phyloP scores from a whole-genome alignment of 1,139 yeast genomes.

The Magnusiomyces sp. region DNA sequence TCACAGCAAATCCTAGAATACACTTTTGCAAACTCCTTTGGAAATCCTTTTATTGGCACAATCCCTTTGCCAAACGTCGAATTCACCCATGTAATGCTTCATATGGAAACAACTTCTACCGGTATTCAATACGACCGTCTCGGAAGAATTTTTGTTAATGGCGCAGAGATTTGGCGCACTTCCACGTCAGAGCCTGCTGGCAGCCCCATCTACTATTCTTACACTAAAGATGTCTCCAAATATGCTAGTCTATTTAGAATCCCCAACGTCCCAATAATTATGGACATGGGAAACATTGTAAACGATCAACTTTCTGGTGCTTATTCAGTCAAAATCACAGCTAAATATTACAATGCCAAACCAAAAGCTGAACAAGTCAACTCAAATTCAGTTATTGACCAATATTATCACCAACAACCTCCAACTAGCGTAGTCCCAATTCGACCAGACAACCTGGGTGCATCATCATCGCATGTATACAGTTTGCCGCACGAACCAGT shows the following conservation, averaged over 20 bases:
- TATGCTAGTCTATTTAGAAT: conserved; percentile 45
- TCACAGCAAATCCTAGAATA: conserved; percentile 10
- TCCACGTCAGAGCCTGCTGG: conserved; percentile 76
- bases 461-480: conserved; percentile 9
- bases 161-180: conserved; percentile 72
- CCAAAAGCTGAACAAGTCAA: conserved; percentile 1
- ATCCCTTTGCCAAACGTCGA: conserved; percentile 37
- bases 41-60: conserved; percentile 39
- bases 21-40: conserved; percentile 51
- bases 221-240: conserved; percentile 56
- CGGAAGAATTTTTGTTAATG: conserved; percentile 59
- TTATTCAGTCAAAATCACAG: conserved; percentile 46
- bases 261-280: conserved; percentile 43
- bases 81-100: conserved; percentile 55
- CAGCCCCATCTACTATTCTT: conserved; percentile 34
- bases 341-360: conserved; percentile 41
- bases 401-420: conserved; percentile 10
- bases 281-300: conserved; percentile 50
- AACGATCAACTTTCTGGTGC: conserved; percentile 51
- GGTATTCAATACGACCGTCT: conserved; percentile 75
- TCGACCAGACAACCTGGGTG: conserved; percentile 8
- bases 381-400: conserved; percentile 11
- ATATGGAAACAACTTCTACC: conserved; percentile 47
- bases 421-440: conserved; percentile 13
- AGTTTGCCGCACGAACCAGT: conserved; percentile 22